Conservation (phyloP, 768 basidiomycete genomes). For the Trametes gibbosa region DNA sequence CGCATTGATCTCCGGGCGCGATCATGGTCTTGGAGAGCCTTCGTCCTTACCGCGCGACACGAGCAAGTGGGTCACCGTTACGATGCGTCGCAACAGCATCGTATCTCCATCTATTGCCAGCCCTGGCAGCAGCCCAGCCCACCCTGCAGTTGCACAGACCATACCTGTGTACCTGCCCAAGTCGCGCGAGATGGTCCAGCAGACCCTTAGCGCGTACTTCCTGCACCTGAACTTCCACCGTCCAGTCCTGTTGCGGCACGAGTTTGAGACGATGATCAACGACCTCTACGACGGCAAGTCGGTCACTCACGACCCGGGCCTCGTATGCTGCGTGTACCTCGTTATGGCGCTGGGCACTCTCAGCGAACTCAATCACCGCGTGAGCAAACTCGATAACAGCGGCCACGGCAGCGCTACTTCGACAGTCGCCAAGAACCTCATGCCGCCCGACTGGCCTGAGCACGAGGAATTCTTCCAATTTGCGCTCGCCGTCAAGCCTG, state of each 20-base stretch:
- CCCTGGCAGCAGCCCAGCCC: slow-evolving; percentile 15
- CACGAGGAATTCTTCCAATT: slow-evolving; percentile 85
- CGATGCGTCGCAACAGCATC: slow-evolving; percentile 43
- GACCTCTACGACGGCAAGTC: slow-evolving; percentile 61
- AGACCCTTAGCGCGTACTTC: slow-evolving; percentile 73
- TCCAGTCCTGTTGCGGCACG: slow-evolving; percentile 67
- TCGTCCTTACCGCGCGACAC: slow-evolving; percentile 54
- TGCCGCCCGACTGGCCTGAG: slow-evolving; percentile 71
- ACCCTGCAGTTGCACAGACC: slow-evolving; percentile 25
- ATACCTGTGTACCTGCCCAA: slow-evolving; percentile 72
- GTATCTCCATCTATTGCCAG: slow-evolving; percentile 19
- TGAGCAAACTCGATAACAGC: slow-evolving; percentile 49
- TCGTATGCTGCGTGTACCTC: slow-evolving; percentile 73
- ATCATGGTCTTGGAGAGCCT: slow-evolving; percentile 54
- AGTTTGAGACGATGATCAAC: slow-evolving; percentile 63
- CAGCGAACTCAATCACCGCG: slow-evolving; percentile 76
- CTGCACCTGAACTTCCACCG: slow-evolving; percentile 74
- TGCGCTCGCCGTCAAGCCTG: slow-evolving; percentile 74
- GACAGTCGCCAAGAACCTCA: slow-evolving; percentile 48
- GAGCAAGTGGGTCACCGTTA: slow-evolving; percentile 56
- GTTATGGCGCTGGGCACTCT: slow-evolving; percentile 79
- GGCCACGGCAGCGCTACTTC: slow-evolving; percentile 35
- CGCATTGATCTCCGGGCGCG: slow-evolving; percentile 68
- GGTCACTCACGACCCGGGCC: slow-evolving; percentile 68
- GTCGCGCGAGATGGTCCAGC: slow-evolving; percentile 62